A percentile compares a stretch with the other conserved stretches of the same genome.
phyloP scores from a whole-genome alignment of 495 filamentous ascomycete genomes.

The Lasiosphaeria miniovina region DNA sequence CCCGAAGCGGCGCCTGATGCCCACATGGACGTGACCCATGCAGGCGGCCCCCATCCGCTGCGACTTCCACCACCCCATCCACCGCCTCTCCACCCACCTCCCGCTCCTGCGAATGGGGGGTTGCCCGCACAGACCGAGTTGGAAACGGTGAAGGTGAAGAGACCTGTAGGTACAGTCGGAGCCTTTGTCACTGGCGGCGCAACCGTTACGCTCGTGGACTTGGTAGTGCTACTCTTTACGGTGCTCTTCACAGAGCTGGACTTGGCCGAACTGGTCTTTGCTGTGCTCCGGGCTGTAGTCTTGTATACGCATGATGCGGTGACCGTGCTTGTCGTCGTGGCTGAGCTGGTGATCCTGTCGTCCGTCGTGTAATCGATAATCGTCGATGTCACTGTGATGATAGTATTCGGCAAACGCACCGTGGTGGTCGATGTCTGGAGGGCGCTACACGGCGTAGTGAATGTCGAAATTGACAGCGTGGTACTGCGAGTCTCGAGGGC shows the following conservation, averaged over 20 bases:
- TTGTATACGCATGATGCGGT: slow-evolving; percentile 12
- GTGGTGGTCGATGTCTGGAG: slow-evolving; percentile 9
- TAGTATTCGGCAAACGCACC: slow-evolving; percentile 3
- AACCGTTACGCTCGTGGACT: neutral
- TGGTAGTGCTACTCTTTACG: neutral
- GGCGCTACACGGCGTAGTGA: slow-evolving; percentile 7
- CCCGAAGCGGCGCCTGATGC: neutral
- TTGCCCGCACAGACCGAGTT: neutral
- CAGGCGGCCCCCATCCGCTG: slow-evolving; percentile 7
- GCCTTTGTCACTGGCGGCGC: neutral
- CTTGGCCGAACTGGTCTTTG: neutral
- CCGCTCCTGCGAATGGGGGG: neutral
- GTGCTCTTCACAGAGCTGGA: neutral
- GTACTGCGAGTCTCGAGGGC: slow-evolving; percentile 1
- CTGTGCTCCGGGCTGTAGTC: neutral
- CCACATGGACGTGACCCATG: slow-evolving; percentile 10
- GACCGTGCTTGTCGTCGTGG: slow-evolving; percentile 4
- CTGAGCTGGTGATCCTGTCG: slow-evolving; percentile 6
- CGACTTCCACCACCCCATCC: neutral
- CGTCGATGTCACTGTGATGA: slow-evolving; percentile 5
- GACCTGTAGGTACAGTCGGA: neutral
- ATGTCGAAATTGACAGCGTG: slow-evolving; percentile 6
- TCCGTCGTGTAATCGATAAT: slow-evolving; percentile 10
- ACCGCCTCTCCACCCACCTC: neutral
- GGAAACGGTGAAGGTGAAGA: neutral